phyloP scores from a whole-genome alignment of 73 alveolate species.

The Blepharisma japonicum region DNA sequence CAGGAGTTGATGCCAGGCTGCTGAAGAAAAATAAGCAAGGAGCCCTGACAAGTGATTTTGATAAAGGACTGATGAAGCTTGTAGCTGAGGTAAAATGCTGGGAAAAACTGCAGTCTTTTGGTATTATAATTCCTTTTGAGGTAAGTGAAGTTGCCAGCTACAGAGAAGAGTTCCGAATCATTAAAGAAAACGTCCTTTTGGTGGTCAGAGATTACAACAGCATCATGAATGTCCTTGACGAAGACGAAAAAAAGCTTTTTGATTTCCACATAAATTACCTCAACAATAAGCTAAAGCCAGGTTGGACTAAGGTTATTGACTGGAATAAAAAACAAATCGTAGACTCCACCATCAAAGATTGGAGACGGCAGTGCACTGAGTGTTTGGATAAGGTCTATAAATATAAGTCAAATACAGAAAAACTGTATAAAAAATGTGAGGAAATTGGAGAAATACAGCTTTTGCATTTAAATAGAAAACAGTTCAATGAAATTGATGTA shows the following conservation, averaged over 20 bases:
- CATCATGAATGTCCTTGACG: slow-evolving; percentile 70
- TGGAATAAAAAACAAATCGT: slow-evolving; percentile 72
- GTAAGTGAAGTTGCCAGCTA: slow-evolving; percentile 55
- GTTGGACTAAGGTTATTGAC: slow-evolving; percentile 55
- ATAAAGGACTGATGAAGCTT: slow-evolving; percentile 61
- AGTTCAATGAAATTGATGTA: slow-evolving; percentile 56
- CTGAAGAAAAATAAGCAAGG: neutral
- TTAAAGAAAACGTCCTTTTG: slow-evolving; percentile 83
- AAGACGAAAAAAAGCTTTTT: slow-evolving; percentile 68
- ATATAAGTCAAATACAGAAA: slow-evolving; percentile 68
- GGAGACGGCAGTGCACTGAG: slow-evolving; percentile 78
- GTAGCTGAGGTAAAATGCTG: slow-evolving; percentile 76
- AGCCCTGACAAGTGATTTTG: slow-evolving; percentile 49
- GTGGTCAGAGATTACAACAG: slow-evolving; percentile 87
- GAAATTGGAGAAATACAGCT: slow-evolving; percentile 61
- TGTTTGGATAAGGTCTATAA: slow-evolving; percentile 73
- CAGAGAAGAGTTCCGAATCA: slow-evolving; percentile 72
- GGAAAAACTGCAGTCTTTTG: slow-evolving; percentile 76
- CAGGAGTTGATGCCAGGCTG: neutral
- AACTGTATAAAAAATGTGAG: slow-evolving; percentile 65
- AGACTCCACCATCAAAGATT: slow-evolving; percentile 69
- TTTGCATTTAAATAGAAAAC: slow-evolving; percentile 61
- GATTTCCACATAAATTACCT: slow-evolving; percentile 69
- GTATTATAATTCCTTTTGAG: slow-evolving; percentile 64
- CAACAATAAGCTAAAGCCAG: slow-evolving; percentile 71